Conservation (phyloP, 1,284 basidiomycete genomes). For the Malassezia yamatoensis region DNA sequence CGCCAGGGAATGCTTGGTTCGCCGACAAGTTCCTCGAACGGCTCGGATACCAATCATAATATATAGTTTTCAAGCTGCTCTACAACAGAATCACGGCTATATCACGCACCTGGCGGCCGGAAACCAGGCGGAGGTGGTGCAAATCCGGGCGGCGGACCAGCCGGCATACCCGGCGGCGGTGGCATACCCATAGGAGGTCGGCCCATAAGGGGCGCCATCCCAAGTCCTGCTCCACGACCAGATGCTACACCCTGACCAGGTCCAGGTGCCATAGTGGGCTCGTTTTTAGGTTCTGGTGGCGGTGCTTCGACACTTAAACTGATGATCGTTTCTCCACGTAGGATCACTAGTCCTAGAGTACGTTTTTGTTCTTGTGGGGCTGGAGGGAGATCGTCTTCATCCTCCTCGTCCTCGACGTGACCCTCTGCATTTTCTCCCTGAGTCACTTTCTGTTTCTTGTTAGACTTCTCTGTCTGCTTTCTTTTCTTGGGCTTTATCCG, state of each 20-base stretch:
- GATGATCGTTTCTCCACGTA: conserved; percentile 92
- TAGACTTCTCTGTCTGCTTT: conserved; percentile 11
- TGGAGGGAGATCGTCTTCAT: conserved; percentile 46
- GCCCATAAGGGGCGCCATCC: conserved; percentile 58
- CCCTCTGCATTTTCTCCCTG: conserved; percentile 29
- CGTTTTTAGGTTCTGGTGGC: conserved; percentile 74
- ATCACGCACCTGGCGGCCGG: conserved; percentile 9
- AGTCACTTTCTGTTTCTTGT: conserved; percentile 31
- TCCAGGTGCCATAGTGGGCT: conserved; percentile 62
- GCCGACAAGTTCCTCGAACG: conserved; percentile 25
- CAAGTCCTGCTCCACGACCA: conserved; percentile 88
- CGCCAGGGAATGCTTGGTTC: conserved; percentile 34
- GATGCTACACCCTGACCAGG: conserved; percentile 90
- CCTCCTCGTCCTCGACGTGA: conserved; percentile 17
- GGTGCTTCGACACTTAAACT: conserved; percentile 90
- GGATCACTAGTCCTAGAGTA: conserved; percentile 83
- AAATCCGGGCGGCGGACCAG: conserved; percentile 24
- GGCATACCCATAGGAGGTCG: conserved; percentile 56
- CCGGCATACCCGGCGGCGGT: conserved; percentile 45
- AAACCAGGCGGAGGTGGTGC: conserved; percentile 36
- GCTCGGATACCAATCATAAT: conserved; percentile 14
- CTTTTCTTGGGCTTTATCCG: conserved; percentile 38
- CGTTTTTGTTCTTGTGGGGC: conserved; percentile 89
- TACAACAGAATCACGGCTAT: neutral
- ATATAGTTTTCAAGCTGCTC: neutral